Percentiles rank a stretch among this genome's conserved stretches.
Evolutionary conservation across 179 eudicot species (phyloP).

Genomic region (Sideroxylon spinosum): DNA sequence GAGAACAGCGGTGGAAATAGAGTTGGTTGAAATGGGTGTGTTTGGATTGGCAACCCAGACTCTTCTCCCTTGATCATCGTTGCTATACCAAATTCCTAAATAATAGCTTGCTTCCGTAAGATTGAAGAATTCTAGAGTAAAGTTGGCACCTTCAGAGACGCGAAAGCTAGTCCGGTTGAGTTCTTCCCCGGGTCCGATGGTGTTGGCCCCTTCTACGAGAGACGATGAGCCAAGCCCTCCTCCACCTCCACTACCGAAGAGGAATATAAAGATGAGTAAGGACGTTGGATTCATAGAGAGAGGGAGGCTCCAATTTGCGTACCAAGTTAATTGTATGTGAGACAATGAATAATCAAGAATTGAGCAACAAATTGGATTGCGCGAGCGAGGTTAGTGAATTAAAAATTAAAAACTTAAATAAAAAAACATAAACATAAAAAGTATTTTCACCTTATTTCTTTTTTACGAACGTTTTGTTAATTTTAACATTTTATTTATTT

Average conservation of each 20-base stretch:
- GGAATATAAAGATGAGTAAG: not conserved
- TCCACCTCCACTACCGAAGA: not conserved
- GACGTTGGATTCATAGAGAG: too few relatives aligned
- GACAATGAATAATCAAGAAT: not conserved
- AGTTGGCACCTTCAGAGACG: slow-evolving; percentile 15
- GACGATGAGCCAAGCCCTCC: not conserved
- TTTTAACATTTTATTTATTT: too few relatives aligned
- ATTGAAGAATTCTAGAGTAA: slow-evolving; percentile 25
- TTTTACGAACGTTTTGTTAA: too few relatives aligned
- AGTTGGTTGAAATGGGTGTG: not conserved
- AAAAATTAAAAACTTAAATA: too few relatives aligned
- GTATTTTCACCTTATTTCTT: too few relatives aligned
- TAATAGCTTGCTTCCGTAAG: not conserved
- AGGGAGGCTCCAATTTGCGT: not conserved
- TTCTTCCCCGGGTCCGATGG: slow-evolving; percentile 17
- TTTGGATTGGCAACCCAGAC: slow-evolving; percentile 26
- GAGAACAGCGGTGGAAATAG: slow-evolving; percentile 4
- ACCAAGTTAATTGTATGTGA: not conserved
- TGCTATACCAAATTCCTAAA: slow-evolving; percentile 28
- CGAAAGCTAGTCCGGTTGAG: slow-evolving; percentile 12
- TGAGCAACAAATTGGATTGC: too few relatives aligned
- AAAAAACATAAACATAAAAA: too few relatives aligned
- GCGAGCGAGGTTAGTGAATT: too few relatives aligned
- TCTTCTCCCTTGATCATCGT: not conserved
- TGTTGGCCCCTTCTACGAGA: slow-evolving; percentile 11